phyloP scores from a whole-genome alignment of 768 basidiomycete genomes.

The Lactarius psammicola region DNA sequence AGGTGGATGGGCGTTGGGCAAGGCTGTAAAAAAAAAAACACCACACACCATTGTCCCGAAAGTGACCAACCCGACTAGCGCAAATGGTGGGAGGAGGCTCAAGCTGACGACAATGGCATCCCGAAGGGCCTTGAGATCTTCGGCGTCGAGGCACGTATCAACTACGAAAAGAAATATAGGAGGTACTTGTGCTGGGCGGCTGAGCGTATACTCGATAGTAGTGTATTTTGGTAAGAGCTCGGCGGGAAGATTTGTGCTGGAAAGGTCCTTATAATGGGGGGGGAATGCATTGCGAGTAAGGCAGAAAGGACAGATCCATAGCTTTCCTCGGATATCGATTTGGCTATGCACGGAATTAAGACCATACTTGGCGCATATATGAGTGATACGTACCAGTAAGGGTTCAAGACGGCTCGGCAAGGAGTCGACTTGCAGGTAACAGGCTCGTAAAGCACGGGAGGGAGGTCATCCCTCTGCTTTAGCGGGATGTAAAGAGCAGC shows the following conservation, averaged over 20 bases:
- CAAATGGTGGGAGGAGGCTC: constrained; percentile 88
- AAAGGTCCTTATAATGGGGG: constrained; percentile 98
- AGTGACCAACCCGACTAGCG: constrained; percentile 93
- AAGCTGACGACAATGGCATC: constrained; percentile 95
- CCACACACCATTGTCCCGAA: constrained; percentile 89
- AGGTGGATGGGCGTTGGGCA: not conserved
- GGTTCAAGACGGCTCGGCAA: constrained; percentile 96
- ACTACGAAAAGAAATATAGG: constrained; percentile 97
- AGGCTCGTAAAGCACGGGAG: constrained; percentile 95
- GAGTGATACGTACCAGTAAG: constrained; percentile 73
- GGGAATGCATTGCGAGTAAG: constrained; percentile 96
- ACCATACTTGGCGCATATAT: constrained; percentile 18
- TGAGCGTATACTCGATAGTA: constrained; percentile 98
- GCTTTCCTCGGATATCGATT: constrained; percentile 96
- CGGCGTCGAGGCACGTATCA: constrained; percentile 94
- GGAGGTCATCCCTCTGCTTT: constrained; percentile 90
- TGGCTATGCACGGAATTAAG: constrained; percentile 54
- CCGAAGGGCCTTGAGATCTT: constrained; percentile 92
- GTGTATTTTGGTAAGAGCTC: constrained; percentile 98
- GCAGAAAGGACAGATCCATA: constrained; percentile 99
- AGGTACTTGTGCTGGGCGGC: constrained; percentile 85
- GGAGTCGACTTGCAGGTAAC: constrained; percentile 93
- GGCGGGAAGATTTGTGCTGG: constrained; percentile 92
- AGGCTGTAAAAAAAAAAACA: not conserved
- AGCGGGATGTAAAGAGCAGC: constrained; percentile 96